A percentile compares a stretch with the other conserved stretches of the same genome.
Conservation (phyloP, 106 monocot genomes). For the Chionographis japonica region DNA sequence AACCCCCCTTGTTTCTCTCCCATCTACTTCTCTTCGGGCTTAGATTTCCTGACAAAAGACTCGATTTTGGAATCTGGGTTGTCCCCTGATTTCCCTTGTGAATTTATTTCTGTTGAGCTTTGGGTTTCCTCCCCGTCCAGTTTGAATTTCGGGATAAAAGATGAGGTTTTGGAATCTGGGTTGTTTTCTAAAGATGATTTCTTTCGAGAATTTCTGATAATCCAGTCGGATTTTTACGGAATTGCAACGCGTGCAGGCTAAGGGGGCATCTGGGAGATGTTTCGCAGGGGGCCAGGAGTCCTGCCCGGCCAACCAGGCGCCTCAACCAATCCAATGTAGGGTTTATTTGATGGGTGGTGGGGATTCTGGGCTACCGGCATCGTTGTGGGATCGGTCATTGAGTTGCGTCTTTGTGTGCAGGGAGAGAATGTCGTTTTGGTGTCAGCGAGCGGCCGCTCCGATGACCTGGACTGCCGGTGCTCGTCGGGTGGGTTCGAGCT, state of each 20-base stretch:
- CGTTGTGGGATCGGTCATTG: not conserved
- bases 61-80: too few relatives aligned
- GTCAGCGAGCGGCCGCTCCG: slow-evolving; percentile 35
- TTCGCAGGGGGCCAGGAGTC: slow-evolving; percentile 52
- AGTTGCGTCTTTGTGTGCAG: slow-evolving; percentile 24
- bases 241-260: slow-evolving; percentile 31
- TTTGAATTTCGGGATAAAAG: too few relatives aligned
- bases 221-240: too few relatives aligned
- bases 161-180: too few relatives aligned
- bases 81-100: too few relatives aligned
- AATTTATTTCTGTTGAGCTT: too few relatives aligned
- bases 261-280: slow-evolving; percentile 71
- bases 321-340: slow-evolving; percentile 7
- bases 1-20: not conserved
- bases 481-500: slow-evolving; percentile 31
- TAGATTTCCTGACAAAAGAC: not conserved
- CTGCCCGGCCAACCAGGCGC: slow-evolving; percentile 45
- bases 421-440: slow-evolving; percentile 39
- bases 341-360: not conserved
- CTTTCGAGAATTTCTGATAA: too few relatives aligned
- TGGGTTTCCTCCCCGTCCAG: too few relatives aligned
- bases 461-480: slow-evolving; percentile 35
- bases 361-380: not conserved
- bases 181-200: too few relatives aligned
- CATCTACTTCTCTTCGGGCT: too few relatives aligned